Base-by-base conservation (phyloP, 1,284 basidiomycete genomes). In the Ustanciosporium gigantosporum region DNA sequence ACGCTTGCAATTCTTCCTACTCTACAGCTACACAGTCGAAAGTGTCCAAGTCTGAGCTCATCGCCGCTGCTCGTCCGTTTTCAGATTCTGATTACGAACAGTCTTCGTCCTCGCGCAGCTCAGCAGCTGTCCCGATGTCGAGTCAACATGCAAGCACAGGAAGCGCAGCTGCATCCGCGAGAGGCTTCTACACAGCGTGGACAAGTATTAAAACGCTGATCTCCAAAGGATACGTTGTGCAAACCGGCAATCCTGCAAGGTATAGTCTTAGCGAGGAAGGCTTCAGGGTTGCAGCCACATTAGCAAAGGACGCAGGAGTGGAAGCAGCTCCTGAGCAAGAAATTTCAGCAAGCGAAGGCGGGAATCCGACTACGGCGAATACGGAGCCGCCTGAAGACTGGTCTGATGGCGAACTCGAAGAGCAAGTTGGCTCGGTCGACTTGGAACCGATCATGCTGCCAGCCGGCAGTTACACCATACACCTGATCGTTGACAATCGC, bases 401-500 rank as follows among this genome's bases (percentile, higher is more conserved):
- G 35, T 46, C 45, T 2, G 53, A 64, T 0, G 53, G 45, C 19
- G 60, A 58, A 15, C 37, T 36, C 29, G 49, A 46, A 25, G 46
- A 41, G 11, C 21, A 37, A 2, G 19, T 48, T 19, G 31, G 43
- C 15, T 34, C 36, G 16, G 41, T 44, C 4, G 36, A 50, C 3
- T 48, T 51, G 6, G 36, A 76, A 21, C 80, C 81, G 17, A 76
- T 80, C 41, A 52, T 78, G 34, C 81, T 81, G 57, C 78, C 79
- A 1, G 69, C 80, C 1, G 81, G 81, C 0, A 78, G 79, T 8
- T 85, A 82, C 69, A 80, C 82, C 13, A 80, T 85, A 34, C 66
- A 81, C 36, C 76, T 85, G 16, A 61, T 84, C 29, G 70, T 84
- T 36, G 84, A 85, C 65, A 80, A 80, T 22, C 80, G 84, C 9